Percentiles rank a stretch among this genome's conserved stretches.
Evolutionary conservation across 371 early-diverging fungal species (phyloP).

Genomic region (Mortierella sp.): DNA sequence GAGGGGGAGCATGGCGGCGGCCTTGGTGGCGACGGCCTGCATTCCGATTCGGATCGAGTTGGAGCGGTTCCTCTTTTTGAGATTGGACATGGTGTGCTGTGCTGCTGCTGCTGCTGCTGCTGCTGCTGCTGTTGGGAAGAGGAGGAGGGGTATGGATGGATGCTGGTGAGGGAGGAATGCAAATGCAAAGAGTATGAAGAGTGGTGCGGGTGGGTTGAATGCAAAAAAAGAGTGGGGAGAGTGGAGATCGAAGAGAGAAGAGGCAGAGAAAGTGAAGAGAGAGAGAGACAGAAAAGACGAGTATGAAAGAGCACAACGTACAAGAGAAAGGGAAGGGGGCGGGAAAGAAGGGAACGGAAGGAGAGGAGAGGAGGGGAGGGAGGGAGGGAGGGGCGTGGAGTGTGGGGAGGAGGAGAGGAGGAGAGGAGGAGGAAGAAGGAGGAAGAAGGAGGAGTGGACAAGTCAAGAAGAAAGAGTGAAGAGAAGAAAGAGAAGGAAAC

Average conservation of each 20-base stretch:
- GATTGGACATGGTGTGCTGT: constrained; percentile 25
- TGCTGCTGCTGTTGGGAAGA: no score
- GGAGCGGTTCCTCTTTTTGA: constrained; percentile 49
- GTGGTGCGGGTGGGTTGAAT: no score
- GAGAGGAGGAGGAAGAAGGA: neutral
- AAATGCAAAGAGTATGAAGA: neutral
- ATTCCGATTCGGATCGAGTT: constrained; percentile 40
- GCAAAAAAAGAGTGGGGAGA: constrained; percentile 2
- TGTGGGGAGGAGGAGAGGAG: neutral
- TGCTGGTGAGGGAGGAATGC: no score
- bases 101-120: no score
- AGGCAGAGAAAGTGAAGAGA: neutral
- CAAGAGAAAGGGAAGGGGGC: neutral
- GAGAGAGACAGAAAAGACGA: neutral
- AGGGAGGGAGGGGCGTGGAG: neutral
- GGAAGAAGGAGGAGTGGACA: neutral
- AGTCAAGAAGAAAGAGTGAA: no score
- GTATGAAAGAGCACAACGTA: neutral
- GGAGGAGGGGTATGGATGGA: no score
- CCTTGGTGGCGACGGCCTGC: constrained; percentile 50
- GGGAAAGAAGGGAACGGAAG: neutral
- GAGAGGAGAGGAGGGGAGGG: neutral
- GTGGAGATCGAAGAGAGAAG: neutral
- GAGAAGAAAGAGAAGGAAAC: neutral
- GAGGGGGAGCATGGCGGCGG: constrained; percentile 46